Evolutionary conservation across 306 rosid species (phyloP).

Genomic region (Prinsepia uniflora): DNA sequence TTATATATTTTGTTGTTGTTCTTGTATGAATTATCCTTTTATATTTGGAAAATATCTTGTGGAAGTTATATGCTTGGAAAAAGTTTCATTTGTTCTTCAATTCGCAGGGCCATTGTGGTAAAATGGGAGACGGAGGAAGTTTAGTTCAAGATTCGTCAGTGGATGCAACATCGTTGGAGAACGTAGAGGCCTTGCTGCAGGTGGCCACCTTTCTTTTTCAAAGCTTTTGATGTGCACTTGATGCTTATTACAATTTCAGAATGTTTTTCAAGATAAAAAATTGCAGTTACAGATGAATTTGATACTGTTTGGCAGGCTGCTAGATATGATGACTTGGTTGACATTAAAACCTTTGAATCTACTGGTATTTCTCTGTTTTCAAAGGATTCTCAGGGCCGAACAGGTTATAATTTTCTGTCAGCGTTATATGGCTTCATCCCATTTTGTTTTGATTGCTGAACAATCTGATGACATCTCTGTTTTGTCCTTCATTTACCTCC

Average conservation of each 20-base stretch:
- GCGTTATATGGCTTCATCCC: background rate
- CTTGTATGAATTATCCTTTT: too few relatives aligned
- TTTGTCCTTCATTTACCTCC: background rate
- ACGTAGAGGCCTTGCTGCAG: constrained; percentile 57
- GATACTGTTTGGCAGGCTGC: constrained; percentile 47
- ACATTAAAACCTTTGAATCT: constrained; percentile 47
- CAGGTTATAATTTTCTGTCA: constrained; percentile 39
- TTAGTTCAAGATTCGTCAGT: constrained; percentile 17
- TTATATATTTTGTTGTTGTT: too few relatives aligned
- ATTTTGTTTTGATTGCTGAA: background rate
- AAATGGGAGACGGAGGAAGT: constrained; percentile 41
- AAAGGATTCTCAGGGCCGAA: constrained; percentile 66
- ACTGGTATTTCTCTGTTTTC: constrained; percentile 60
- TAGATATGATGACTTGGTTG: constrained; percentile 66
- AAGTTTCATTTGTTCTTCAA: too few relatives aligned
- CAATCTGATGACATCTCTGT: background rate
- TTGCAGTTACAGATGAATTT: background rate
- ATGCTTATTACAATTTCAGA: background rate
- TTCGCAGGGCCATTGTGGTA: background rate
- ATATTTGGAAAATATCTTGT: too few relatives aligned
- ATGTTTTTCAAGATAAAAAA: background rate
- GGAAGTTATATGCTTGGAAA: too few relatives aligned
- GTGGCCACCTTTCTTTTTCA: constrained; percentile 20
- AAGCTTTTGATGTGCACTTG: background rate
- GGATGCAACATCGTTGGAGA: constrained; percentile 26